These are phyloP conservation scores for Mitragyna speciosa DNA, from an alignment of 257 asterid species.

Conservation along the genomic window DNA sequence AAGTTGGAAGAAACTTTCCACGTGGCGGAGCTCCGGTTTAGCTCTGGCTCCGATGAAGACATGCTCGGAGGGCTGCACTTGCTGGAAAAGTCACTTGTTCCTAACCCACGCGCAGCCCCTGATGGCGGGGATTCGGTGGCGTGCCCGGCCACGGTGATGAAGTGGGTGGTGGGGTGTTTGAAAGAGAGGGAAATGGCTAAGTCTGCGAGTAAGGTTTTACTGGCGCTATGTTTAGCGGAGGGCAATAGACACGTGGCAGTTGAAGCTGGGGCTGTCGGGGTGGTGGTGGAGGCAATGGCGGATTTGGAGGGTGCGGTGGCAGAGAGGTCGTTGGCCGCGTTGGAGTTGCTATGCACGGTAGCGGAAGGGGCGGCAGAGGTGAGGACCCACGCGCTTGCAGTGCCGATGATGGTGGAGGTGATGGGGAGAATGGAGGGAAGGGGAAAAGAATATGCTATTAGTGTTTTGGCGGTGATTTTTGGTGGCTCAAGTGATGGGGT, in stretches of 20 bases:
- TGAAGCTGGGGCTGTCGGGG: conserved; percentile 67
- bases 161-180: conserved; percentile 54
- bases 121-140: conserved; percentile 25
- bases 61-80: conserved; percentile 52
- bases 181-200: conserved; percentile 47
- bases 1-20: conserved; percentile 57
- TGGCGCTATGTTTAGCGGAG: conserved; percentile 68
- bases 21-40: conserved; percentile 54
- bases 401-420: conserved; percentile 88
- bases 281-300: conserved; percentile 66
- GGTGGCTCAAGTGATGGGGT: conserved; percentile 43
- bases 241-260: conserved; percentile 62
- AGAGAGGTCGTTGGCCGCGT: conserved; percentile 68
- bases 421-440: conserved; percentile 85
- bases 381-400: conserved; percentile 66
- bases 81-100: conserved; percentile 62
- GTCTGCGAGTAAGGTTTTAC: conserved; percentile 63
- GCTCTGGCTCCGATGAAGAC: conserved; percentile 44
- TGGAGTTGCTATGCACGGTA: conserved; percentile 72
- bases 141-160: conserved; percentile 53
- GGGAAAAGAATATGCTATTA: conserved; percentile 72
- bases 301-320: conserved; percentile 64
- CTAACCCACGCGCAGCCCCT: conserved; percentile 50
- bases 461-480: conserved; percentile 67
- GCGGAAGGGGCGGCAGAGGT: conserved; percentile 79